phyloP scores from a whole-genome alignment of 129 eudicot genomes.

The Pulicaria dysenterica region DNA sequence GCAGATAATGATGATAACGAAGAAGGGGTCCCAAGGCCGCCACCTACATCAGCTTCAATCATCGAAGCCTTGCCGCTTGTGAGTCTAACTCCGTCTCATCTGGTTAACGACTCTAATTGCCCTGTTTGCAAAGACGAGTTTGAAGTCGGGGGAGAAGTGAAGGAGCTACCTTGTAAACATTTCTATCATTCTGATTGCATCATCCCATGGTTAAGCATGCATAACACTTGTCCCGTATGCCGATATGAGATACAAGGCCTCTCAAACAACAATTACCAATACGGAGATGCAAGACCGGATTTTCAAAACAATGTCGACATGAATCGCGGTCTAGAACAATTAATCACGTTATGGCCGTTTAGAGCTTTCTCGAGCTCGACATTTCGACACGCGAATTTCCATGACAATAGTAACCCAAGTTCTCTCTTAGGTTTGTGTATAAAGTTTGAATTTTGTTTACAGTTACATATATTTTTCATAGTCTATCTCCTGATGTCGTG shows the following conservation, averaged over 20 bases:
- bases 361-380: constrained; percentile 44
- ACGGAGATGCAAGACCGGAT: constrained; percentile 29
- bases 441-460: constrained; percentile 2
- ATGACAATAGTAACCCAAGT: constrained; percentile 26
- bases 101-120: constrained; percentile 54
- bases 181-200: constrained; percentile 75
- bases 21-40: constrained; percentile 42
- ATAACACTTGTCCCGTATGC: constrained; percentile 78
- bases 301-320: constrained; percentile 30
- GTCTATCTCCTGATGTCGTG: not conserved
- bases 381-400: constrained; percentile 28
- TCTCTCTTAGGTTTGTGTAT: constrained; percentile 45
- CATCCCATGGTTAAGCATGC: constrained; percentile 62
- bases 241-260: constrained; percentile 60
- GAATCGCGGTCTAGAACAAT: constrained; percentile 45
- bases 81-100: constrained; percentile 42
- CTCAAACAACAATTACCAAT: constrained; percentile 27
- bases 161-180: constrained; percentile 71
- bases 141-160: constrained; percentile 55
- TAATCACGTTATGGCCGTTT: constrained; percentile 66
- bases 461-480: not conserved
- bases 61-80: constrained; percentile 53
- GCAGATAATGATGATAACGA: constrained; percentile 20
- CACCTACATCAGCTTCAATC: constrained; percentile 40
- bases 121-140: constrained; percentile 85